Conservation (phyloP, 169 alveolate species). For the Cryptosporidium canis region DNA sequence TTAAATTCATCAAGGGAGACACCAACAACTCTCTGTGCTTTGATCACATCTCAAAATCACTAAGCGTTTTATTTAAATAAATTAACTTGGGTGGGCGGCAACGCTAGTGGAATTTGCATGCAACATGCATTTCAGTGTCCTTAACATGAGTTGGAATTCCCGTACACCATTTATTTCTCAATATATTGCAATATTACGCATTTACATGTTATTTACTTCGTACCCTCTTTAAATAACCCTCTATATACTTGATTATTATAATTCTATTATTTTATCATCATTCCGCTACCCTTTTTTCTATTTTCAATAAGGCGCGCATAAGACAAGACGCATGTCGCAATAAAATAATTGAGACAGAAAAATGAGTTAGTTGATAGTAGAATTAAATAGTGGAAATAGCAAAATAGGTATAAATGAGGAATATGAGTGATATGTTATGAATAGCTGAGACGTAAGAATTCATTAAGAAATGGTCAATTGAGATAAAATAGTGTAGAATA, state of each 20-base stretch:
- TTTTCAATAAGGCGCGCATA: no score
- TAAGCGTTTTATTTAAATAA: slow-evolving; percentile 57
- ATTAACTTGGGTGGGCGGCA: background rate
- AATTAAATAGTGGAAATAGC: background rate
- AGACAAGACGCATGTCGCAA: no score
- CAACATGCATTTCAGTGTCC: background rate
- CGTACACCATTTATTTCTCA: no score
- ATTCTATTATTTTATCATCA: no score
- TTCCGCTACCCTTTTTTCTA: no score
- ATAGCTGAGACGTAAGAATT: background rate
- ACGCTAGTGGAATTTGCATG: background rate
- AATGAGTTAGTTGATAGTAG: background rate
- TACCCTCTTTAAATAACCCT: no score
- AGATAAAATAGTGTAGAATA: background rate
- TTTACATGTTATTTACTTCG: no score
- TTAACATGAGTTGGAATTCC: no score
- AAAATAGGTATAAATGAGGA: background rate
- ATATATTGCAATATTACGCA: no score
- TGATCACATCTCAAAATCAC: slow-evolving; percentile 58
- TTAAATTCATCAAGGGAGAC: slow-evolving; percentile 55
- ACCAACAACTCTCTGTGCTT: slow-evolving; percentile 32
- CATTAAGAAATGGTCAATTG: background rate
- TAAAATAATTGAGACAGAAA: no score
- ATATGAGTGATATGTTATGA: no score
- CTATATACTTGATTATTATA: no score